These are phyloP conservation scores for Panus rudis DNA, from an alignment of 768 basidiomycete genomes.

Conservation along the genomic window DNA sequence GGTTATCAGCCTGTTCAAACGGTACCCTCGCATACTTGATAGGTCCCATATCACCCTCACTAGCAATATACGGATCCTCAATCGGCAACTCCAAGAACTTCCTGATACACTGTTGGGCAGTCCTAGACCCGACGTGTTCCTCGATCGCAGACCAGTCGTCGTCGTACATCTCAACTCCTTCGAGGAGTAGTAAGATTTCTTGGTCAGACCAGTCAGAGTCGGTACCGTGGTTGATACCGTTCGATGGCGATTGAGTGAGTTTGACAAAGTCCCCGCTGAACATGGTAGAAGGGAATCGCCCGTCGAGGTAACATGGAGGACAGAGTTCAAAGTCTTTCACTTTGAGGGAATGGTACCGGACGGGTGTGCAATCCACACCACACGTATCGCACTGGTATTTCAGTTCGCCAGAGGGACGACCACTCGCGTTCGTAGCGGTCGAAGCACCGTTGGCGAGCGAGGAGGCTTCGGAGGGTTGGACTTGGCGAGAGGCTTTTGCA, in stretches of 20 bases:
- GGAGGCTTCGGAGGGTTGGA: constrained; percentile 63
- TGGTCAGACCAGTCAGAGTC: constrained; percentile 86
- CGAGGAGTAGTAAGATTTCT: constrained; percentile 82
- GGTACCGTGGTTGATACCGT: constrained; percentile 31
- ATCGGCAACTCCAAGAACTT: constrained; percentile 96
- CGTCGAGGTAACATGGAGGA: constrained; percentile 88
- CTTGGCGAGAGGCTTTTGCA: constrained; percentile 68
- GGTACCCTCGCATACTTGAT: constrained; percentile 75
- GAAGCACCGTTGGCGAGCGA: constrained; percentile 50
- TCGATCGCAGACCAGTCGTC: constrained; percentile 94
- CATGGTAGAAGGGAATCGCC: constrained; percentile 93
- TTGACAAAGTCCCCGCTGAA: constrained; percentile 97
- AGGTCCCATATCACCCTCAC: constrained; percentile 69
- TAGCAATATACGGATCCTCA: constrained; percentile 85
- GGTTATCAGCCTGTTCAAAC: constrained; percentile 93
- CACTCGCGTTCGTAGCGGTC: constrained; percentile 31
- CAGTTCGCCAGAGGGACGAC: constrained; percentile 33
- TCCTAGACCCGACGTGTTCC: constrained; percentile 87
- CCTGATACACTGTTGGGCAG: constrained; percentile 90
- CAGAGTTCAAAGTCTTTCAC: constrained; percentile 90
- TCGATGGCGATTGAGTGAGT: constrained; percentile 40
- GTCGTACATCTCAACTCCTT: constrained; percentile 96
- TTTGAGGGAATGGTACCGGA: constrained; percentile 90
- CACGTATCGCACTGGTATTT: constrained; percentile 88
- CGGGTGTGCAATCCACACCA: constrained; percentile 83